phyloP scores from a whole-genome alignment of 2,329 filamentous ascomycete genomes.

The Xylaria sp. region DNA sequence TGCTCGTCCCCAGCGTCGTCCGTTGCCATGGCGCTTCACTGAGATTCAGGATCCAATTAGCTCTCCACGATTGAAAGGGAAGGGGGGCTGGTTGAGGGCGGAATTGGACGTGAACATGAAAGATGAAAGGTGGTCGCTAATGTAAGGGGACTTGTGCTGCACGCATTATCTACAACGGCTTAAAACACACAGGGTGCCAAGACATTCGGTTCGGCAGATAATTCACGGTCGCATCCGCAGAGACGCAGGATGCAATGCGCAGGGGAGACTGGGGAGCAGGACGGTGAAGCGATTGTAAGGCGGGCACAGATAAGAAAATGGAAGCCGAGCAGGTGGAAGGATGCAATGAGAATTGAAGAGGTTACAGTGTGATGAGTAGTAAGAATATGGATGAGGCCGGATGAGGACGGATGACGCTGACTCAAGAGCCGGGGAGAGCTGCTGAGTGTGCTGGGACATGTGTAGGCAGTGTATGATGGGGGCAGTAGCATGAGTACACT shows the following conservation, averaged over 20 bases:
- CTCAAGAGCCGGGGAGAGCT: conserved; percentile 12
- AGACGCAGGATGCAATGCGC: conserved; percentile 15
- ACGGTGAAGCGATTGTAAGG: conserved; percentile 24
- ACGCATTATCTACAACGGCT: conserved; percentile 20
- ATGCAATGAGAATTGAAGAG: neutral
- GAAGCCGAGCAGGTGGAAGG: conserved; percentile 1
- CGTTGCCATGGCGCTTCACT: conserved; percentile 28
- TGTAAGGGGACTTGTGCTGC: conserved; percentile 10
- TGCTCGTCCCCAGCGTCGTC: conserved; percentile 28
- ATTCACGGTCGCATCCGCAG: conserved; percentile 34
- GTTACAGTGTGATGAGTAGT: conserved; percentile 9
- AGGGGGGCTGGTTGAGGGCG: neutral
- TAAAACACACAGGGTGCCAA: conserved; percentile 29
- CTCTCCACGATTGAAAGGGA: neutral
- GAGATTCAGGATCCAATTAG: conserved; percentile 17
- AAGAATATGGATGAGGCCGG: neutral
- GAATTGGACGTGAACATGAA: neutral
- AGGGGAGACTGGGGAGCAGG: conserved; percentile 11
- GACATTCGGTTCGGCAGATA: conserved; percentile 32
- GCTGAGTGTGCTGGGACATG: neutral
- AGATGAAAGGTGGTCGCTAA: conserved; percentile 17
- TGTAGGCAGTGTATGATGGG: neutral
- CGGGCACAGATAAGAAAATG: neutral
- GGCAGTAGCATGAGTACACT: conserved; percentile 16
- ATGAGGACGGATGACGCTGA: conserved; percentile 23